Evolutionary conservation across 2,329 filamentous ascomycete species (phyloP).

Genomic region (Fusarium nurragi): DNA sequence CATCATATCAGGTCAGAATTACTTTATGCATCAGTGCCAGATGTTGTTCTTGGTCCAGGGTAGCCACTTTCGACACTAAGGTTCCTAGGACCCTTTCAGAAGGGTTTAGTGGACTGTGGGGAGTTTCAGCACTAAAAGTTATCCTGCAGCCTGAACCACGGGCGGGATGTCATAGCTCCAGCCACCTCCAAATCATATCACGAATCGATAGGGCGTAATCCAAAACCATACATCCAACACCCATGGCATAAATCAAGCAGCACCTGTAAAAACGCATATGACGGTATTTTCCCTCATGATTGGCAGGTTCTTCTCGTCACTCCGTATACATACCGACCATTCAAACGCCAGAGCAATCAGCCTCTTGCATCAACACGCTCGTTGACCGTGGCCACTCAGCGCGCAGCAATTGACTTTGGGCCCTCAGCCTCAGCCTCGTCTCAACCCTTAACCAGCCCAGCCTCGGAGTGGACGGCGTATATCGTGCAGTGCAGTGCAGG

Average conservation of each 20-base stretch:
- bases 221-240: conserved; percentile 1
- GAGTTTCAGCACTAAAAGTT: conserved; percentile 17
- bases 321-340: not conserved
- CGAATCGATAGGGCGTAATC: not conserved
- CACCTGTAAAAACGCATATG: not conserved
- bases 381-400: conserved; percentile 10
- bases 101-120: conserved; percentile 14
- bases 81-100: not conserved
- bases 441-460: conserved; percentile 3
- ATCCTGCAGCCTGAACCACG: conserved; percentile 1
- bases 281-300: not conserved
- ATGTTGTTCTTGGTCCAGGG: not conserved
- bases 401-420: conserved; percentile 7
- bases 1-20: not conserved
- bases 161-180: conserved; percentile 16
- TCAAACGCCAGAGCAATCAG: conserved; percentile 4
- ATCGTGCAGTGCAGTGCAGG: conserved; percentile 3
- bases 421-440: conserved; percentile 28
- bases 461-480: conserved; percentile 10
- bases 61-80: not conserved
- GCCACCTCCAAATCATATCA: conserved; percentile 10
- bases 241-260: not conserved
- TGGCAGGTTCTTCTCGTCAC: not conserved
- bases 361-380: conserved; percentile 4
- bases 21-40: too few relatives aligned